These are phyloP conservation scores for Microbotryomycetes sp. DNA, from an alignment of 1,284 basidiomycete genomes.

Conservation along the genomic window DNA sequence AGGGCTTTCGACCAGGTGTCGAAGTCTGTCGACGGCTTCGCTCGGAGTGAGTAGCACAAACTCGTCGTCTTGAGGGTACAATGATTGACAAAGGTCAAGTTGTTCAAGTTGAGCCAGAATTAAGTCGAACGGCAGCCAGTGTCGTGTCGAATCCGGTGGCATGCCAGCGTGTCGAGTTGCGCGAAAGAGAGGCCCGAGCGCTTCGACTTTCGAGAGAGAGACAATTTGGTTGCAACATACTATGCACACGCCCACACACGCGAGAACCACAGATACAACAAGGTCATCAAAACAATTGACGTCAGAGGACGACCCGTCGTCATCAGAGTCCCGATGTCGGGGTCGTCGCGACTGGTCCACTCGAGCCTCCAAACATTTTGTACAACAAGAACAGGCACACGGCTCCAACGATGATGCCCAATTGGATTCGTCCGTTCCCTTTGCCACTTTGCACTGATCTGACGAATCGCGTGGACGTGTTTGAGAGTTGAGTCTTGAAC, in stretches of 20 bases:
- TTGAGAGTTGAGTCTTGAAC: conserved; percentile 33
- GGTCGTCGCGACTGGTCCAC: neutral
- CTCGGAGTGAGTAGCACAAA: conserved; percentile 1
- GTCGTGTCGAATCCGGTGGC: neutral
- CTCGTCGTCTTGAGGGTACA: conserved; percentile 21
- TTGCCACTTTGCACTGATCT: conserved; percentile 22
- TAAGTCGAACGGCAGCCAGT: neutral
- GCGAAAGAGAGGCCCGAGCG: neutral
- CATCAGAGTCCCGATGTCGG: no score
- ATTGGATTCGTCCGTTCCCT: conserved; percentile 16
- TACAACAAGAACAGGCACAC: conserved; percentile 25
- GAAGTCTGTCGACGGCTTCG: neutral
- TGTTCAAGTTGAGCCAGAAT: conserved; percentile 16
- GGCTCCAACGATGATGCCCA: conserved; percentile 22
- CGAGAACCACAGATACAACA: no score
- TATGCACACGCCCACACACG: no score
- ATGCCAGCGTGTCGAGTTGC: neutral
- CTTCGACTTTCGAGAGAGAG: no score
- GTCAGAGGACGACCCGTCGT: no score
- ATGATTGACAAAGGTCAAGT: conserved; percentile 15
- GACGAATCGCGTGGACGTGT: conserved; percentile 25
- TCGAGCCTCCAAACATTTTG: conserved; percentile 12
- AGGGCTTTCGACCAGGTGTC: neutral
- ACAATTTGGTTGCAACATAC: no score
- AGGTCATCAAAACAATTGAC: no score